phyloP scores from a whole-genome alignment of 495 filamentous ascomycete genomes.

The Talaromyces wortmannii region DNA sequence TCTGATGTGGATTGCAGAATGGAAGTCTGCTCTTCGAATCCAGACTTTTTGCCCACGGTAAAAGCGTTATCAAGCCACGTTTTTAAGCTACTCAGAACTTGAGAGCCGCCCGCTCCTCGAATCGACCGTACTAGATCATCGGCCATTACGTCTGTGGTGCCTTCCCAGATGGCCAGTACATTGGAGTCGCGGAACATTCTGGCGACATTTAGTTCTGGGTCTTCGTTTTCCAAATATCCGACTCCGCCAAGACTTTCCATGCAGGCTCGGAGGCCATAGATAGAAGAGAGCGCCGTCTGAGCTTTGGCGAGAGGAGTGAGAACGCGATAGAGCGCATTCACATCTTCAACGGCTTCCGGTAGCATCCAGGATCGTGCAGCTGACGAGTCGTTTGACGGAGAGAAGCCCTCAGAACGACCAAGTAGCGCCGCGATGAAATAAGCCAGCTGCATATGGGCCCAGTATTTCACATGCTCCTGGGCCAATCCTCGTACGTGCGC shows the following conservation, averaged over 20 bases:
- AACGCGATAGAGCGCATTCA: conserved; percentile 49
- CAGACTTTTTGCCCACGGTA: neutral
- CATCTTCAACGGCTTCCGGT: conserved; percentile 16
- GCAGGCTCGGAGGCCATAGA: conserved; percentile 52
- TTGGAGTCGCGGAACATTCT: conserved; percentile 54
- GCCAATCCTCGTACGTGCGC: conserved; percentile 59
- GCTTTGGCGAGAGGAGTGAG: conserved; percentile 64
- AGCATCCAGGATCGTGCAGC: conserved; percentile 13
- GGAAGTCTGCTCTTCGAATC: neutral
- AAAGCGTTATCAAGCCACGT: conserved; percentile 18
- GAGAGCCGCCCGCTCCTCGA: conserved; percentile 28
- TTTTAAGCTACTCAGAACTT: conserved; percentile 25
- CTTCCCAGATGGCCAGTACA: conserved; percentile 62
- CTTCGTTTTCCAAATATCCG: conserved; percentile 54
- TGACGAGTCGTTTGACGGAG: conserved; percentile 5
- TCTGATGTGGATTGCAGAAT: neutral
- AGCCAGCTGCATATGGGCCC: conserved; percentile 49
- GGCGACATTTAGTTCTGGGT: conserved; percentile 45
- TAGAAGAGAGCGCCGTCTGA: conserved; percentile 47
- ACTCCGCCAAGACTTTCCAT: conserved; percentile 72
- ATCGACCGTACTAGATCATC: conserved; percentile 48
- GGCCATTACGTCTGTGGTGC: conserved; percentile 59
- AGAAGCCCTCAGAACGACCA: conserved; percentile 37
- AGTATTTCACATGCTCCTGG: conserved; percentile 42
- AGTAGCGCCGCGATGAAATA: conserved; percentile 57